Evolutionary conservation across 2,329 filamentous ascomycete genomes (phyloP).

Genomic region (Hypoxylon sp.): DNA sequence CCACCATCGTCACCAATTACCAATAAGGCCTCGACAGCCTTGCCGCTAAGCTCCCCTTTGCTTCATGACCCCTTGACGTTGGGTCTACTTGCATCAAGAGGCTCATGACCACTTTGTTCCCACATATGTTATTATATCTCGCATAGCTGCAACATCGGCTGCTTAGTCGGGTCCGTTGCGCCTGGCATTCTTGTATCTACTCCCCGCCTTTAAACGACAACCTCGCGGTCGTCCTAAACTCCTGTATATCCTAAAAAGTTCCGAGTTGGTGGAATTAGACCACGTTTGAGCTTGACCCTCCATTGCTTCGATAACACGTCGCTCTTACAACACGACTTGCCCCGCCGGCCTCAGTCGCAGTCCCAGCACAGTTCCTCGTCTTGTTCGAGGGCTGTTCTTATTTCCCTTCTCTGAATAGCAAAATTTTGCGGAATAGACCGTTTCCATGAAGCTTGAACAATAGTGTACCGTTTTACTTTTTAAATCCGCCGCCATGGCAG

Average conservation of each 20-base stretch:
- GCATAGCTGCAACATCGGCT: conserved; percentile 45
- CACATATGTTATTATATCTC: conserved; percentile 43
- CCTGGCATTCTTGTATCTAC: conserved; percentile 39
- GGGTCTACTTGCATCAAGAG: conserved; percentile 42
- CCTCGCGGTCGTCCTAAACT: conserved; percentile 27
- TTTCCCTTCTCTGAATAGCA: conserved; percentile 44
- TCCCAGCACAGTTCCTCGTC: conserved; percentile 39
- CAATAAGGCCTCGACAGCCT: conserved; percentile 47
- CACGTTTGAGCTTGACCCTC: conserved; percentile 43
- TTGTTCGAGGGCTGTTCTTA: conserved; percentile 42
- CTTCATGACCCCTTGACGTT: conserved; percentile 33
- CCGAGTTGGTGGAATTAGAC: conserved; percentile 40
- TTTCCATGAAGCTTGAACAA: conserved; percentile 47
- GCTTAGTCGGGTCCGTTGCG: conserved; percentile 40
- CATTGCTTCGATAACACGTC: conserved; percentile 41
- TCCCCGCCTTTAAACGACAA: conserved; percentile 39
- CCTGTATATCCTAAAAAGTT: conserved; percentile 26
- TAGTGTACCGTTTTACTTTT: conserved; percentile 38
- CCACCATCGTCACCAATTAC: conserved; percentile 40
- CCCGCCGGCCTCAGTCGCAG: conserved; percentile 36
- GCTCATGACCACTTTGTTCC: conserved; percentile 46
- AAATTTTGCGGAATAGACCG: conserved; percentile 42
- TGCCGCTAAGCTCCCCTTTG: conserved; percentile 35
- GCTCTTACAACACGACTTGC: conserved; percentile 22
- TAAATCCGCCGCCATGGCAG: conserved; percentile 51